Percentiles rank a stretch among this genome's conserved stretches.
These are phyloP conservation scores for Candida bentonensis DNA, from an alignment of 805 yeast genomes.

Conservation along the genomic window DNA sequence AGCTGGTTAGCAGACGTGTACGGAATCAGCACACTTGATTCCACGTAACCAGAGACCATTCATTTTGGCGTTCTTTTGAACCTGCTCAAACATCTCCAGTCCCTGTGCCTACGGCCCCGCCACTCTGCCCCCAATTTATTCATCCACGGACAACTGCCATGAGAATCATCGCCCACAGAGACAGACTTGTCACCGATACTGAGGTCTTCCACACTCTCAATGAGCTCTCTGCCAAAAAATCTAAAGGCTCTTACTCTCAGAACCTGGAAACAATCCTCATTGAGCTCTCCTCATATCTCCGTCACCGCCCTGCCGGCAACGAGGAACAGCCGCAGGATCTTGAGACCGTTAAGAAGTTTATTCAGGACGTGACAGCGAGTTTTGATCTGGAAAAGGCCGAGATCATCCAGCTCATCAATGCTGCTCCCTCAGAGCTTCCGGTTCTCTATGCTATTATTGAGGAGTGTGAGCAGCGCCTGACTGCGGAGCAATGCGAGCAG, in stretches of 20 bases:
- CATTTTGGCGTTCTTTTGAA: too few relatives aligned
- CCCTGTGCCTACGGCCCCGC: too few relatives aligned
- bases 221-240: constrained; percentile 26
- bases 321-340: constrained; percentile 21
- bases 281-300: constrained; percentile 25
- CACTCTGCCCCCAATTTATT: too few relatives aligned
- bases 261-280: constrained; percentile 21
- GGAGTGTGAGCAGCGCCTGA: constrained; percentile 80
- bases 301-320: constrained; percentile 26
- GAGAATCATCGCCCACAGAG: constrained; percentile 37
- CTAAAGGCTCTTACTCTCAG: constrained; percentile 10
- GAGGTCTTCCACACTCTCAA: constrained; percentile 48
- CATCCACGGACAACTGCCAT: too few relatives aligned
- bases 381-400: constrained; percentile 68
- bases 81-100: too few relatives aligned
- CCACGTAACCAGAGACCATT: too few relatives aligned
- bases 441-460: constrained; percentile 69
- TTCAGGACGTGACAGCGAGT: constrained; percentile 28
- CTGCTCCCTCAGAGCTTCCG: constrained; percentile 68
- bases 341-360: constrained; percentile 24
- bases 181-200: constrained; percentile 45
- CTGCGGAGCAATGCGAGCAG: constrained; percentile 47
- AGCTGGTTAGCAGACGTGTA: too few relatives aligned
- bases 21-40: too few relatives aligned
- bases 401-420: constrained; percentile 67